Base-by-base conservation (phyloP, 805 yeast genomes). In the Aciculoconidium aculeatum region DNA sequence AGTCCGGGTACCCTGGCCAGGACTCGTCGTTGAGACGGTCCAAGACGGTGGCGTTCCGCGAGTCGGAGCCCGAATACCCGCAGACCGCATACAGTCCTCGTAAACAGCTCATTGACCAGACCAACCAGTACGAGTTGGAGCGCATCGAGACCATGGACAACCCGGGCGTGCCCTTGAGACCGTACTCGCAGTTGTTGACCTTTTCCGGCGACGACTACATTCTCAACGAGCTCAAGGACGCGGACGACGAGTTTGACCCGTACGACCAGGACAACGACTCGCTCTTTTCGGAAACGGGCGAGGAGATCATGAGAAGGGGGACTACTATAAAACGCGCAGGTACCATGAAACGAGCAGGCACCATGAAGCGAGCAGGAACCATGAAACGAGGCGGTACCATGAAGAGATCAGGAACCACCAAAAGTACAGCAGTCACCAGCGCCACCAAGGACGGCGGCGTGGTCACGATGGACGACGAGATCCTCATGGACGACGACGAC, bases 261-360 rank as follows among this genome's bases (percentile, higher is more conserved):
- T 64, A 63, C 38, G 67, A 65, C 17, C 67, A 63, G 36, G 66
- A 61, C 36, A 31, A 31, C 18, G 69, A 61, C 32, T 58, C 66
- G 31, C 45, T 65, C 17, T 65, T 62, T 33, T 52, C 58, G 4
- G 68, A 64, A 17, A 55, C 62, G 10, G 65, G 65, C 10, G 67
- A 60, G 21, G 67, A 61, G 18, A 42, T 55, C 12, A 30, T 54
- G 12, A 42, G 58, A 26, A 39, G 63, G 29, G 55, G 51, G 8
- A 49, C 51, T 22, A 58, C 65, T 7, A 41, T 56, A 17, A 54
- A 45, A 23, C 37, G 56, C 20, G 29, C 31, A 7, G 39, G 39
- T 25, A 40, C 51, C n/a, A 25, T 39, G 14, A 29, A 32, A 16
- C 39, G 47, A 32, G 30, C 23, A 10, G 31, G 37, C 11, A 35